Evolutionary conservation across 2,329 filamentous ascomycete genomes (phyloP).

Genomic region (Ascochyta viciae-villosae): DNA sequence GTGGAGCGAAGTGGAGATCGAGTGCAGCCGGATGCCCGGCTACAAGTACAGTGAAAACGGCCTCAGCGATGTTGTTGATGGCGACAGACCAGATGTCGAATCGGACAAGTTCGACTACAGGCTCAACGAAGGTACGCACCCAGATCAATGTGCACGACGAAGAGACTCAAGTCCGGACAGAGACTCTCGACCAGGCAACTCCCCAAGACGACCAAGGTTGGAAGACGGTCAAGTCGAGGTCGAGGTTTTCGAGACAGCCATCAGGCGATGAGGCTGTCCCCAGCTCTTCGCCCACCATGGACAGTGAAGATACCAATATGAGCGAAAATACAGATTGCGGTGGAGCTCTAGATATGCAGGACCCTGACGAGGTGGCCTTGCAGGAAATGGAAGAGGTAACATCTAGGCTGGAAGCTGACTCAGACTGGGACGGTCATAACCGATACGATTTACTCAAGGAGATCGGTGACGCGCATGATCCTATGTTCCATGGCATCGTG

Average conservation of each 20-base stretch:
- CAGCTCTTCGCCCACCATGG: too few relatives aligned
- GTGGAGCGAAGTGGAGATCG: conserved; percentile 10
- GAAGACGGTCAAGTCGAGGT: background rate
- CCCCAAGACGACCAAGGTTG: background rate
- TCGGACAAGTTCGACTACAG: background rate
- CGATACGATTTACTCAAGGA: background rate
- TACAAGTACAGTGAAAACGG: background rate
- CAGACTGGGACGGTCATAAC: background rate
- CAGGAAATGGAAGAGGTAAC: background rate
- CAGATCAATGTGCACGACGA: background rate
- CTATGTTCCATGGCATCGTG: too few relatives aligned
- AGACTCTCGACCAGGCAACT: background rate
- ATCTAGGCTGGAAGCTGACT: background rate
- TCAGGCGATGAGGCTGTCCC: background rate
- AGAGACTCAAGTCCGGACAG: background rate
- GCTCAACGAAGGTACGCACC: background rate
- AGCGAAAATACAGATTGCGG: background rate
- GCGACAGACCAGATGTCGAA: background rate
- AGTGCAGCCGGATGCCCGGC: conserved; percentile 13
- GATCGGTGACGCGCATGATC: background rate
- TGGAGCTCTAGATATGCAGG: background rate
- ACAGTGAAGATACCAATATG: too few relatives aligned
- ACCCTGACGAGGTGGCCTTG: background rate
- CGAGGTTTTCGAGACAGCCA: background rate
- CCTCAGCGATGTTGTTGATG: background rate